Evolutionary conservation across 805 yeast genomes (phyloP).

Genomic region (Groenewaldozyma tartarivorans): DNA sequence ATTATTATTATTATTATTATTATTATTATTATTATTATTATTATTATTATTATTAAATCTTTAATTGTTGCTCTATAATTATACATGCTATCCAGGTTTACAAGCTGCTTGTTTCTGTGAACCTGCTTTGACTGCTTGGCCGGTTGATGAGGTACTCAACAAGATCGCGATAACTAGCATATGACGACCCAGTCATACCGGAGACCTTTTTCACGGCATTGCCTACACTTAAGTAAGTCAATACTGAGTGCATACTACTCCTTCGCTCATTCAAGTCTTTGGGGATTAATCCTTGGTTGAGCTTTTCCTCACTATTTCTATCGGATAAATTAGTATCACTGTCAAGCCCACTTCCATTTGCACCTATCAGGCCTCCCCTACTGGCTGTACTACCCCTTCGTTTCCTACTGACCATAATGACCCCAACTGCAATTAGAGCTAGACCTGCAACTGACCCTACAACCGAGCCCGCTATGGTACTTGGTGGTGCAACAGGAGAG

Average conservation of each 20-base stretch:
- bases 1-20: no score
- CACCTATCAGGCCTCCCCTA: background rate
- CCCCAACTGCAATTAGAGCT: constrained; percentile 14
- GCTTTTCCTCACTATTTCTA: background rate
- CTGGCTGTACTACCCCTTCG: background rate
- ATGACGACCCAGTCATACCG: constrained; percentile 1
- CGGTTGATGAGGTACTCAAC: background rate
- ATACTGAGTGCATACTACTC: background rate
- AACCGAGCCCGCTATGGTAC: constrained; percentile 19
- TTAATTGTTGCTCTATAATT: constrained; percentile 28
- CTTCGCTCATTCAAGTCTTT: background rate
- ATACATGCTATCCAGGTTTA: background rate
- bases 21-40: no score
- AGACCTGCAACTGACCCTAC: constrained; percentile 22
- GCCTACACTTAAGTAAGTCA: background rate
- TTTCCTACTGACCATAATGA: constrained; percentile 8
- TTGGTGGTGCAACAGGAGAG: no score
- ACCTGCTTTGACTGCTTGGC: constrained; percentile 10
- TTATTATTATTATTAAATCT: no score
- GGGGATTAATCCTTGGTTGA: background rate
- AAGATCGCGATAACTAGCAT: background rate
- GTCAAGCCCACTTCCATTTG: background rate
- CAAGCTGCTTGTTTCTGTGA: constrained; percentile 13
- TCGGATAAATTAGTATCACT: background rate
- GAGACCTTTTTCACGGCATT: background rate